Evolutionary conservation across 1,284 basidiomycete species (phyloP).

Genomic region (Ceratorhiza oryzae-sativae): DNA sequence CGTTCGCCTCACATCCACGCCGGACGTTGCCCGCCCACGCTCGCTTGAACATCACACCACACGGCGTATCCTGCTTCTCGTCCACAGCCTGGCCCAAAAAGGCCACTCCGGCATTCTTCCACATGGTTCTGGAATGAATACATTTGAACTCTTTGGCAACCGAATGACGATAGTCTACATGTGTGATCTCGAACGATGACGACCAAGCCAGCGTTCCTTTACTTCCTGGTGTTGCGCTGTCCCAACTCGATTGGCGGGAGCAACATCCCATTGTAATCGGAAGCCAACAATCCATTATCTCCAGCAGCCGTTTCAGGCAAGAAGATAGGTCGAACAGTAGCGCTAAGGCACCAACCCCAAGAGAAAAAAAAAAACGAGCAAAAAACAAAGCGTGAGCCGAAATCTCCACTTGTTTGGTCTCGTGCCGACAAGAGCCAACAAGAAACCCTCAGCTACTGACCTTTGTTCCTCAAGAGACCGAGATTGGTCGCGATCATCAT

Average conservation of each 20-base stretch:
- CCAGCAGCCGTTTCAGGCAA: neutral
- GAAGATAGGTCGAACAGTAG: neutral
- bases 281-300: neutral
- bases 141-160: neutral
- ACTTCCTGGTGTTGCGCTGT: neutral
- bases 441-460: neutral
- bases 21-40: too few relatives aligned
- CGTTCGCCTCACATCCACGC: neutral
- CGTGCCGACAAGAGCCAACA: neutral
- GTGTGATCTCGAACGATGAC: neutral
- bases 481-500: neutral
- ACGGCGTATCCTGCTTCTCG: neutral
- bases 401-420: neutral
- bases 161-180: neutral
- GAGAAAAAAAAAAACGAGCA: too few relatives aligned
- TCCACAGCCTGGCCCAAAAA: neutral
- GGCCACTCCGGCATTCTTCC: neutral
- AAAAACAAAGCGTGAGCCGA: neutral
- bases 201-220: neutral
- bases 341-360: neutral
- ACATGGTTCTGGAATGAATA: neutral
- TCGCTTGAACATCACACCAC: too few relatives aligned
- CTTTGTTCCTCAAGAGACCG: neutral
- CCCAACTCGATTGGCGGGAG: constrained; percentile 10
- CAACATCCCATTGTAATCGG: neutral